Evolutionary conservation across 306 rosid genomes (phyloP).

Genomic region (Mimosa pudica): DNA sequence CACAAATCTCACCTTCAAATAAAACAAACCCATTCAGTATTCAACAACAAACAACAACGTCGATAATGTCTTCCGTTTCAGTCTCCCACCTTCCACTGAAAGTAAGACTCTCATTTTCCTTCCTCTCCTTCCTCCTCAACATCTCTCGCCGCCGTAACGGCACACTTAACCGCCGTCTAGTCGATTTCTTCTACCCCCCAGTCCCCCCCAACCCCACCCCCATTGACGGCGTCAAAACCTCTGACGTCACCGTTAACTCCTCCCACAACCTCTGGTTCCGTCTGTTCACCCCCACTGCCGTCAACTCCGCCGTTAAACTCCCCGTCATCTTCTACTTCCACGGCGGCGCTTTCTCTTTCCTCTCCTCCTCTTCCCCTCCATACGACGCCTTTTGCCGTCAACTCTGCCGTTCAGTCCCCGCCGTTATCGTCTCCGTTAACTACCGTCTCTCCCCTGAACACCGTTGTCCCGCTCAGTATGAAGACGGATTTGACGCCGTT

Average conservation of each 20-base stretch:
- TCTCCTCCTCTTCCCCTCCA: constrained; percentile 10
- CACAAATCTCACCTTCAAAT: background rate
- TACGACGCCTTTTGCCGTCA: constrained; percentile 47
- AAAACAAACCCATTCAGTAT: too few relatives aligned
- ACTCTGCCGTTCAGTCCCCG: constrained; percentile 38
- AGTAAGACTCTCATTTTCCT: constrained; percentile 27
- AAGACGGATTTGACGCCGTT: constrained; percentile 59
- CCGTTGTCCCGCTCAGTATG: constrained; percentile 56
- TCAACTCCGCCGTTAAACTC: constrained; percentile 8
- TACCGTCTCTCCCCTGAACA: constrained; percentile 65
- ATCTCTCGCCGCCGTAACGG: constrained; percentile 32
- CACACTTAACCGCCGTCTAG: constrained; percentile 55
- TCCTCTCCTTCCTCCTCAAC: constrained; percentile 33
- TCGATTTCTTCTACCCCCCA: constrained; percentile 37
- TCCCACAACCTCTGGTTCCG: constrained; percentile 56
- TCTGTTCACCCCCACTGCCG: constrained; percentile 40
- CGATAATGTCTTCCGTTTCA: background rate
- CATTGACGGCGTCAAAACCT: constrained; percentile 43
- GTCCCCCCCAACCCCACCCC: constrained; percentile 37
- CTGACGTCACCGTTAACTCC: constrained; percentile 46
- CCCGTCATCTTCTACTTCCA: constrained; percentile 63
- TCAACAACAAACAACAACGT: too few relatives aligned
- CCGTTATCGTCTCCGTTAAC: constrained; percentile 52
- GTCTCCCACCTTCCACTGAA: constrained; percentile 40
- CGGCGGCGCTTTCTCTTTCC: constrained; percentile 58